phyloP scores from a whole-genome alignment of 352 stramenopile species.

The Phytophthora capsici region DNA sequence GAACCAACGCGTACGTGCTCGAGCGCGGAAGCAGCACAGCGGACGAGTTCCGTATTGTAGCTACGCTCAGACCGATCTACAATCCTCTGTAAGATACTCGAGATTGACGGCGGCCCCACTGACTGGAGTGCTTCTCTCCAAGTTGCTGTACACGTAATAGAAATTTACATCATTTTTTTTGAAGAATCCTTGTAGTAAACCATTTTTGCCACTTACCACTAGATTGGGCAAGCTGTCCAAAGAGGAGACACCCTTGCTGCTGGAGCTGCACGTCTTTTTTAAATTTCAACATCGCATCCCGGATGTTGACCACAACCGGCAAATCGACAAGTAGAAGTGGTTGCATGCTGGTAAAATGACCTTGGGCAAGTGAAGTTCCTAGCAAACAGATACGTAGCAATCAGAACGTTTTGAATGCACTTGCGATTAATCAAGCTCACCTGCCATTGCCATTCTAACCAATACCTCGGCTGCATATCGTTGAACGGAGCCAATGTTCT shows the following conservation, averaged over 20 bases:
- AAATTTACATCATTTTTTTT: not conserved
- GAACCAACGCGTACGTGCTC: slow-evolving; percentile 33
- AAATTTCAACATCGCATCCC: slow-evolving; percentile 59
- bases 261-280: slow-evolving; percentile 50
- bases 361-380: slow-evolving; percentile 14
- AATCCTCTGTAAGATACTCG: slow-evolving; percentile 29
- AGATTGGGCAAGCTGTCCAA: slow-evolving; percentile 49
- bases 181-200: not conserved
- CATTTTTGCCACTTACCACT: slow-evolving; percentile 20
- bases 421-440: slow-evolving; percentile 11
- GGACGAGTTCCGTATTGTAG: slow-evolving; percentile 33
- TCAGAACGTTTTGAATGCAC: not conserved
- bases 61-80: slow-evolving; percentile 8
- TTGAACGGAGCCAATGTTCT: slow-evolving; percentile 43
- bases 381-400: not conserved
- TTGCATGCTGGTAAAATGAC: slow-evolving; percentile 1
- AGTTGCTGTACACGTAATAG: slow-evolving; percentile 27
- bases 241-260: slow-evolving; percentile 43
- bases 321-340: slow-evolving; percentile 35
- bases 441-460: slow-evolving; percentile 47
- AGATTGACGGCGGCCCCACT: slow-evolving; percentile 26
- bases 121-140: slow-evolving; percentile 42
- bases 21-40: slow-evolving; percentile 39
- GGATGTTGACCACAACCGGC: slow-evolving; percentile 32
- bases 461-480: slow-evolving; percentile 48